A percentile compares a stretch with the other conserved stretches of the same genome.
Evolutionary conservation across 352 stramenopile genomes (phyloP).

Genomic region (Phytophthora quininea): DNA sequence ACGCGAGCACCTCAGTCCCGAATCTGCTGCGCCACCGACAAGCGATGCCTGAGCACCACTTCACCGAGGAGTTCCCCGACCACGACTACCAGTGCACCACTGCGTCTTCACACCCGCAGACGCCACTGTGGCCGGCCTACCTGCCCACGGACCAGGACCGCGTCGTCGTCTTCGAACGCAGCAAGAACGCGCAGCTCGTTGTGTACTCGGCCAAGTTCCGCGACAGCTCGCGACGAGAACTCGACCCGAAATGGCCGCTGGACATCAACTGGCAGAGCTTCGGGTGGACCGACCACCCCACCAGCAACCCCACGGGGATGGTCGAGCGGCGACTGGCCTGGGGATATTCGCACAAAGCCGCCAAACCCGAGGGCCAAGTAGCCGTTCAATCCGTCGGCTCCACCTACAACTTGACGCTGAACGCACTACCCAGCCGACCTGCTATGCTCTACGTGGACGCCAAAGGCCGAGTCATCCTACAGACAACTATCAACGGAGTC

Average conservation of each 20-base stretch:
- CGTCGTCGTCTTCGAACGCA: conserved; percentile 78
- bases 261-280: conserved; percentile 88
- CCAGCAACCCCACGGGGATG: conserved; percentile 68
- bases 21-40: background rate
- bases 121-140: conserved; percentile 72
- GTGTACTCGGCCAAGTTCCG: conserved; percentile 77
- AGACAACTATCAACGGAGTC: conserved; percentile 53
- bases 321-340: conserved; percentile 72
- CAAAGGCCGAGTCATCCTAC: conserved; percentile 57
- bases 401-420: conserved; percentile 68
- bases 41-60: conserved; percentile 38
- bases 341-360: conserved; percentile 67
- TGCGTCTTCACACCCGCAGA: conserved; percentile 59
- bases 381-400: conserved; percentile 34
- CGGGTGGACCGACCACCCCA: conserved; percentile 71
- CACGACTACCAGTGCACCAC: conserved; percentile 73
- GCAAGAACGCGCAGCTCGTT: conserved; percentile 83
- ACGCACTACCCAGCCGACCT: conserved; percentile 60
- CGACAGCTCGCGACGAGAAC: conserved; percentile 47
- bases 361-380: conserved; percentile 18
- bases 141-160: conserved; percentile 64
- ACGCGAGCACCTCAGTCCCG: background rate
- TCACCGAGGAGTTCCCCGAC: conserved; percentile 78
- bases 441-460: conserved; percentile 66
- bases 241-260: conserved; percentile 70